Conservation (phyloP, 495 filamentous ascomycete genomes). For the Pseudomonodictys pantanalensis region DNA sequence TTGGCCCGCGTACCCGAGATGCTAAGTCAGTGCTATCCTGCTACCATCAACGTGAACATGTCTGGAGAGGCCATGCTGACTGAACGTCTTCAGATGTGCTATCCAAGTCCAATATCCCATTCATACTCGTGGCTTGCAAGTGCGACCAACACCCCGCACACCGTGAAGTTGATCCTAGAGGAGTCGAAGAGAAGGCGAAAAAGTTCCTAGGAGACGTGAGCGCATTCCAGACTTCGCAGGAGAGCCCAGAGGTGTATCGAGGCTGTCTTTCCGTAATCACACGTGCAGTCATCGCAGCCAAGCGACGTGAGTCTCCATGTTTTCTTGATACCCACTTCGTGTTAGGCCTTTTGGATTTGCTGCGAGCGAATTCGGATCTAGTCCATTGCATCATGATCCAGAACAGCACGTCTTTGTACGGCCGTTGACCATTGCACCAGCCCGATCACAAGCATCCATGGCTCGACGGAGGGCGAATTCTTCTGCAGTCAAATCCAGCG, state of each 20-base stretch:
- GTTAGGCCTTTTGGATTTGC: too few relatives aligned
- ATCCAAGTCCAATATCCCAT: constrained; percentile 63
- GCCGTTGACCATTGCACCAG: constrained; percentile 10
- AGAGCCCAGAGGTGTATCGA: constrained; percentile 69
- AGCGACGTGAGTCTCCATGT: constrained; percentile 26
- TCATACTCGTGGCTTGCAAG: constrained; percentile 78
- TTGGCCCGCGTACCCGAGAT: constrained; percentile 64
- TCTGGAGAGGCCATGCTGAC: constrained; percentile 7
- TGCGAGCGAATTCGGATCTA: too few relatives aligned
- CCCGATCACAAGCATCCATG: constrained; percentile 27
- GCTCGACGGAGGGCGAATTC: constrained; percentile 40
- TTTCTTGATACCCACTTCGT: background rate
- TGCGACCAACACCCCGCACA: constrained; percentile 65
- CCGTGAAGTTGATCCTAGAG: constrained; percentile 58
- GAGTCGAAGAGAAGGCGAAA: constrained; percentile 55
- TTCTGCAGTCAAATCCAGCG: constrained; percentile 36
- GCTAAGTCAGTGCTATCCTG: constrained; percentile 60
- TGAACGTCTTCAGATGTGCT: constrained; percentile 58
- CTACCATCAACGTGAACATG: background rate
- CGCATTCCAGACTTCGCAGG: constrained; percentile 68
- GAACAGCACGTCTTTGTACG: too few relatives aligned
- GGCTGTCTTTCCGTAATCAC: constrained; percentile 76
- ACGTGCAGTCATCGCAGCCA: constrained; percentile 59
- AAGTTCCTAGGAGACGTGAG: constrained; percentile 59
- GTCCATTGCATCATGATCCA: too few relatives aligned